Conservation (phyloP, 129 eudicot species). For the Flaveria ramosissima region DNA sequence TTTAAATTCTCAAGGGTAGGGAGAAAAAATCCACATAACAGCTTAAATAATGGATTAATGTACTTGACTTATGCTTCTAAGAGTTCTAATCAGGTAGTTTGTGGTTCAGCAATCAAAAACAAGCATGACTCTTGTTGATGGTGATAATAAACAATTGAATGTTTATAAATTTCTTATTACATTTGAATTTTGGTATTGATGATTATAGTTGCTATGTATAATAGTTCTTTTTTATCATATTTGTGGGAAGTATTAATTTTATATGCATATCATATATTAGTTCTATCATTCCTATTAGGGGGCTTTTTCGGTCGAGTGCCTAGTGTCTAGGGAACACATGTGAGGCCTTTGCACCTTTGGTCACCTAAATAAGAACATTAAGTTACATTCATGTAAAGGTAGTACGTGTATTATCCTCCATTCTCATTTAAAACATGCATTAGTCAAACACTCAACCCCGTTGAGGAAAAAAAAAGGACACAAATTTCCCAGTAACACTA, state of each 20-base stretch:
- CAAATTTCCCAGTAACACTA: neutral
- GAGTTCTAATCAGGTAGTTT: neutral
- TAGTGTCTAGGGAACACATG: too few species aligned
- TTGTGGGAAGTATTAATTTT: too few species aligned
- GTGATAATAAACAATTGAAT: too few species aligned
- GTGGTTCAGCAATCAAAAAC: neutral
- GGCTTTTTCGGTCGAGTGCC: too few species aligned
- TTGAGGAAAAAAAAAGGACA: neutral
- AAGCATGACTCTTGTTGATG: neutral
- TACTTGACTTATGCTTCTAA: neutral
- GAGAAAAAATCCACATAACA: neutral
- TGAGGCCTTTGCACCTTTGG: too few species aligned
- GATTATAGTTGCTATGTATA: too few species aligned
- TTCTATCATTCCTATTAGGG: too few species aligned
- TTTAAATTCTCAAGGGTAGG: neutral
- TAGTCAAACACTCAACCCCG: neutral
- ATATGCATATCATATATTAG: too few species aligned
- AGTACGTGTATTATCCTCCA: neutral
- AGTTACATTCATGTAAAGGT: neutral
- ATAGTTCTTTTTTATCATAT: too few species aligned
- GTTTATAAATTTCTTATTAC: too few species aligned
- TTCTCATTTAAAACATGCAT: neutral
- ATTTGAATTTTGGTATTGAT: too few species aligned
- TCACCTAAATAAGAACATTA: neutral
- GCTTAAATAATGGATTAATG: neutral